phyloP scores from a whole-genome alignment of 495 filamentous ascomycete species.

The Penicillium cinerascens region DNA sequence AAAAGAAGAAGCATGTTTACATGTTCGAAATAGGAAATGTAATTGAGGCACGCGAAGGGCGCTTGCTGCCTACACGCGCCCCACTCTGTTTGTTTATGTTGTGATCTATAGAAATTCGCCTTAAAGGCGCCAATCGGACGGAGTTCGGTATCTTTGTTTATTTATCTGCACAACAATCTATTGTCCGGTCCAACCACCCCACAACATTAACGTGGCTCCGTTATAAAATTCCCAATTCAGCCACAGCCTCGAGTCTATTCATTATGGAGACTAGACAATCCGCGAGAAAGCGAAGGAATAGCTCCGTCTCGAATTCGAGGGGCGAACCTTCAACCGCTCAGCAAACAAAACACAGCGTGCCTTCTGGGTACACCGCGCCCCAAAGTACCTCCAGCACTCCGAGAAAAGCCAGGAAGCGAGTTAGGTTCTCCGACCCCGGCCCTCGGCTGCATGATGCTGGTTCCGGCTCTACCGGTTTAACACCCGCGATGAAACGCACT shows the following conservation, averaged over 20 bases:
- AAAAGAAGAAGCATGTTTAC: conserved; percentile 27
- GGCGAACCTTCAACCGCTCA: conserved; percentile 19
- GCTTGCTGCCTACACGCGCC: conserved; percentile 19
- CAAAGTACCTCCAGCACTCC: conserved; percentile 21
- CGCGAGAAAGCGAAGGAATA: conserved; percentile 29
- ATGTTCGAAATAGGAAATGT: conserved; percentile 15
- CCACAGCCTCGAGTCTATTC: neutral
- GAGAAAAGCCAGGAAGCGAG: conserved; percentile 53
- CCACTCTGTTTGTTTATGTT: conserved; percentile 32
- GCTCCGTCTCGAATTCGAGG: conserved; percentile 20
- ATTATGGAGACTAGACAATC: conserved; percentile 32
- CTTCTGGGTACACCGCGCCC: neutral
- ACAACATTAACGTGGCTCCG: neutral
- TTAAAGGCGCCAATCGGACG: conserved; percentile 14
- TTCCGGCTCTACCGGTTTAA: conserved; percentile 58
- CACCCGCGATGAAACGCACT: conserved; percentile 60
- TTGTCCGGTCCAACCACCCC: conserved; percentile 1
- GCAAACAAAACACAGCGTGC: conserved; percentile 15
- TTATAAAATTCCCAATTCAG: neutral
- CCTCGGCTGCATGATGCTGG: conserved; percentile 35
- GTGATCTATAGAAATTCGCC: conserved; percentile 21
- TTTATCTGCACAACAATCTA: conserved; percentile 2
- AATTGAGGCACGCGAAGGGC: conserved; percentile 9
- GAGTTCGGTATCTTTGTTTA: conserved; percentile 3
- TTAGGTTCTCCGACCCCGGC: conserved; percentile 71